Evolutionary conservation across 2,329 filamentous ascomycete species (phyloP).

Genomic region (Graphilbum ipis-grandicollis): DNA sequence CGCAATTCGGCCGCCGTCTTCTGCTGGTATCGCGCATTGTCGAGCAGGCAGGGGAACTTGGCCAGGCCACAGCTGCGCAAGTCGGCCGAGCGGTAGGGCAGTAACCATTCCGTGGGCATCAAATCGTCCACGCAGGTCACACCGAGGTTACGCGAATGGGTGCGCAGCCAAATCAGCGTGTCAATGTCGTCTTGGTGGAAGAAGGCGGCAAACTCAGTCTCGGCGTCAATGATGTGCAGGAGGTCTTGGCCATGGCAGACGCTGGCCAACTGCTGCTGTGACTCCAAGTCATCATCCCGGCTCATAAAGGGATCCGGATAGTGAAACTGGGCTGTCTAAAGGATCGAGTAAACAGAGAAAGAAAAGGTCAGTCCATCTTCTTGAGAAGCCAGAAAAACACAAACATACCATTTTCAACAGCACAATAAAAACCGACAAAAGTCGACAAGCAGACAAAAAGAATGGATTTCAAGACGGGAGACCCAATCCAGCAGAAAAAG

Average conservation of each 20-base stretch:
- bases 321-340: no score
- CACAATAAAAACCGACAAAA: no score
- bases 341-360: no score
- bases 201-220: constrained; percentile 6
- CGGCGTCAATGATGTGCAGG: constrained; percentile 5
- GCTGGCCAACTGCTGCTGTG: background rate
- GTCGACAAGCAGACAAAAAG: no score
- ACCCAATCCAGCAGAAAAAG: no score
- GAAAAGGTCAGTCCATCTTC: no score
- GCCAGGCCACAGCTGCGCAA: constrained; percentile 7
- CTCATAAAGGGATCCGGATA: background rate
- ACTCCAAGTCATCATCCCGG: background rate
- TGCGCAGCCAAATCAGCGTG: constrained; percentile 7
- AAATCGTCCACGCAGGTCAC: constrained; percentile 5
- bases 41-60: constrained; percentile 6
- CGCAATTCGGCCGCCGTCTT: background rate
- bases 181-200: constrained; percentile 6
- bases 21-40: constrained; percentile 6
- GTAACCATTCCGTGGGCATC: constrained; percentile 5
- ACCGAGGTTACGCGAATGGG: background rate
- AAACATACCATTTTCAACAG: no score
- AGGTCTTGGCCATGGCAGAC: constrained; percentile 4
- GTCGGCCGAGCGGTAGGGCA: constrained; percentile 6
- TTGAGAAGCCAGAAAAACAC: no score
- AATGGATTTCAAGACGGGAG: no score